Evolutionary conservation across 495 filamentous ascomycete species (phyloP).

Genomic region (Daldinia childiae): DNA sequence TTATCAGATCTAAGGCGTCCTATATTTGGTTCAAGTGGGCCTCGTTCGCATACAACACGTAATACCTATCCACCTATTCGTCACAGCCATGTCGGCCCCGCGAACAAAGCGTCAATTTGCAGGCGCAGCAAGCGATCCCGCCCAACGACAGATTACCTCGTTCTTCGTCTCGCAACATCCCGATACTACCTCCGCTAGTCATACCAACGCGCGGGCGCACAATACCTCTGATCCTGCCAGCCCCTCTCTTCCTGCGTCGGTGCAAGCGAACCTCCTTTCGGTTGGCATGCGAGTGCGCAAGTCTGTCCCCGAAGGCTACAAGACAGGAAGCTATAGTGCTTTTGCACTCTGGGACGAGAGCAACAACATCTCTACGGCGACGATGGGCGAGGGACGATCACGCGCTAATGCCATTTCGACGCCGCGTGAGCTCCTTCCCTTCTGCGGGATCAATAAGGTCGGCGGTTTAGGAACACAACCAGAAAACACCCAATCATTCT

Average conservation of each 20-base stretch:
- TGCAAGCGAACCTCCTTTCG: slow-evolving; percentile 81
- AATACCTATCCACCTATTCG: slow-evolving; percentile 8
- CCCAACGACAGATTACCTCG: slow-evolving; percentile 61
- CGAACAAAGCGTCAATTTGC: slow-evolving; percentile 62
- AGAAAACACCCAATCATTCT: not conserved
- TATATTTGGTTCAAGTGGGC: slow-evolving; percentile 20
- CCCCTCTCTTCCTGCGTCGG: slow-evolving; percentile 64
- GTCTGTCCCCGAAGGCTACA: slow-evolving; percentile 90
- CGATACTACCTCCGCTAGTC: slow-evolving; percentile 4
- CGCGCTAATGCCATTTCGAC: slow-evolving; percentile 45
- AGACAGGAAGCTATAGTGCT: slow-evolving; percentile 67
- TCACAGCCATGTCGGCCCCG: slow-evolving; percentile 52
- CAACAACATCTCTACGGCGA: slow-evolving; percentile 9
- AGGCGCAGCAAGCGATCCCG: slow-evolving; percentile 59
- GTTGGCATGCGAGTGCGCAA: slow-evolving; percentile 96
- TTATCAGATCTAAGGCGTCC: slow-evolving; percentile 31
- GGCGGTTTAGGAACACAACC: slow-evolving; percentile 64
- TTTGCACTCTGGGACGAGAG: slow-evolving; percentile 57
- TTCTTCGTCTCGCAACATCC: slow-evolving; percentile 49
- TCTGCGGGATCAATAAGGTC: slow-evolving; percentile 76
- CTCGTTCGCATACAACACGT: slow-evolving; percentile 36
- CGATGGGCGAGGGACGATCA: slow-evolving; percentile 39
- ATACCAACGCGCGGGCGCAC: slow-evolving; percentile 9
- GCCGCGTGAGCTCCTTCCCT: slow-evolving; percentile 71
- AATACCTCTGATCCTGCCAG: slow-evolving; percentile 26